These are phyloP conservation scores for Chalciporus piperatus DNA, from an alignment of 768 basidiomycete species.

Conservation along the genomic window DNA sequence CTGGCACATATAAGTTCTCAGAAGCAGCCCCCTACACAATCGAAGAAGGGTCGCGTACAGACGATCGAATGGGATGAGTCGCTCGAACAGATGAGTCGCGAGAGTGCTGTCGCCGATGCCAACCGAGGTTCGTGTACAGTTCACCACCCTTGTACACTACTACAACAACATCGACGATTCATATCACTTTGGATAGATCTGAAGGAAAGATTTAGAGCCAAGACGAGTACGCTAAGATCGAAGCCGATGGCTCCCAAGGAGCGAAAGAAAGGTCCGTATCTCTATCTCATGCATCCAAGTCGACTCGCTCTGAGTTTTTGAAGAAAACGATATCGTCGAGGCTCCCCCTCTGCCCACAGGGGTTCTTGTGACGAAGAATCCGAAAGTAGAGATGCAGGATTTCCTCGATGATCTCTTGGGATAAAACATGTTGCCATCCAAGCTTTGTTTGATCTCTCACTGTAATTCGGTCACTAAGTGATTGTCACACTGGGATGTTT, in stretches of 20 bases:
- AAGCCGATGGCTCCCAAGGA: conserved; percentile 35
- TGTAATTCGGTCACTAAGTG: background rate
- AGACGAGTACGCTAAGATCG: conserved; percentile 44
- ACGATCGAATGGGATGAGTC: conserved; percentile 66
- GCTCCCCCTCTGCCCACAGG: conserved; percentile 55
- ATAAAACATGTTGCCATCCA: conserved; percentile 18
- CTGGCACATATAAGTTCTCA: conserved; percentile 50
- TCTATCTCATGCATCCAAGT: background rate
- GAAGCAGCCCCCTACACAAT: conserved; percentile 15
- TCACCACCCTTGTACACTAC: background rate
- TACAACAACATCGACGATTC: background rate
- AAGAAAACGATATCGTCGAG: conserved; percentile 38
- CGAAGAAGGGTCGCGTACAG: conserved; percentile 63
- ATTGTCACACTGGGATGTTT: too few relatives aligned
- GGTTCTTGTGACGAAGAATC: conserved; percentile 31
- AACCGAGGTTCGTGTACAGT: conserved; percentile 54
- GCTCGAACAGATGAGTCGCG: conserved; percentile 62
- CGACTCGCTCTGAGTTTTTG: conserved; percentile 1
- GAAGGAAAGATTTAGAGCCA: conserved; percentile 56
- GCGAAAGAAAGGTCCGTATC: conserved; percentile 39
- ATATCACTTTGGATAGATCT: conserved; percentile 41
- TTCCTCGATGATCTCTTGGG: conserved; percentile 66
- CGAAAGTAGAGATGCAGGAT: conserved; percentile 65
- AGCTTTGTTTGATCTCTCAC: background rate
- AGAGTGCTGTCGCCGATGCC: conserved; percentile 75